A percentile compares a stretch with the other conserved stretches of the same genome.
Evolutionary conservation across 2,329 filamentous ascomycete species (phyloP).

Genomic region (Biscogniauxia marginata): DNA sequence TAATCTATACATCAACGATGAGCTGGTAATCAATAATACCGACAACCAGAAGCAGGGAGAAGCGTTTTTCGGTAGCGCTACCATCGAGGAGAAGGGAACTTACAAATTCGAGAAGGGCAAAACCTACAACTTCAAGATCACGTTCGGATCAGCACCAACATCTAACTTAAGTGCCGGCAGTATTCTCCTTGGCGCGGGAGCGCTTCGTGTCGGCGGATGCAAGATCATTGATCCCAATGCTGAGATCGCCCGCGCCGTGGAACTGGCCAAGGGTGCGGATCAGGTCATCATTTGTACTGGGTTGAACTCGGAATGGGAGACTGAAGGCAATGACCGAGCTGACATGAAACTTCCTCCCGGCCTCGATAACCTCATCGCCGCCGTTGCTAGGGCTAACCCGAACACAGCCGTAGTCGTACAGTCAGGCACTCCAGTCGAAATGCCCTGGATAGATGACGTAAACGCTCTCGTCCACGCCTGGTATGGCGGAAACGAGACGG

Average conservation of each 20-base stretch:
- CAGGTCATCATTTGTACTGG: conserved; percentile 78
- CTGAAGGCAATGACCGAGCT: conserved; percentile 74
- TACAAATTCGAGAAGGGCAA: conserved; percentile 58
- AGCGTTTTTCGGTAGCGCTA: conserved; percentile 64
- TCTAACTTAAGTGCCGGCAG: conserved; percentile 52
- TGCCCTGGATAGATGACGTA: conserved; percentile 64
- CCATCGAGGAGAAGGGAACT: conserved; percentile 60
- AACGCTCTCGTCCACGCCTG: conserved; percentile 70
- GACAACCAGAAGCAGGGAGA: conserved; percentile 62
- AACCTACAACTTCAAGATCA: conserved; percentile 57
- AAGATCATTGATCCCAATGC: conserved; percentile 55
- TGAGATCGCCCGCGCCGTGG: conserved; percentile 65
- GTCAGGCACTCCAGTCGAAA: conserved; percentile 70
- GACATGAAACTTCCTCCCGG: conserved; percentile 75
- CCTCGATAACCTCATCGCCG: conserved; percentile 67
- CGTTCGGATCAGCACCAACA: conserved; percentile 59
- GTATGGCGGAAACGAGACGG: conserved; percentile 86
- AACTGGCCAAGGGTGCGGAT: conserved; percentile 66
- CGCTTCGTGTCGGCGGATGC: conserved; percentile 61
- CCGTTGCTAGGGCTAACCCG: conserved; percentile 64
- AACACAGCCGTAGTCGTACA: conserved; percentile 74
- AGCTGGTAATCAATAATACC: conserved; percentile 64
- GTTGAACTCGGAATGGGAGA: conserved; percentile 79
- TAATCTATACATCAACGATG: conserved; percentile 61
- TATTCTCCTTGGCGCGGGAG: conserved; percentile 56